Base-by-base conservation (phyloP, 352 stramenopile species). In the Peronosclerospora sorghi region DNA sequence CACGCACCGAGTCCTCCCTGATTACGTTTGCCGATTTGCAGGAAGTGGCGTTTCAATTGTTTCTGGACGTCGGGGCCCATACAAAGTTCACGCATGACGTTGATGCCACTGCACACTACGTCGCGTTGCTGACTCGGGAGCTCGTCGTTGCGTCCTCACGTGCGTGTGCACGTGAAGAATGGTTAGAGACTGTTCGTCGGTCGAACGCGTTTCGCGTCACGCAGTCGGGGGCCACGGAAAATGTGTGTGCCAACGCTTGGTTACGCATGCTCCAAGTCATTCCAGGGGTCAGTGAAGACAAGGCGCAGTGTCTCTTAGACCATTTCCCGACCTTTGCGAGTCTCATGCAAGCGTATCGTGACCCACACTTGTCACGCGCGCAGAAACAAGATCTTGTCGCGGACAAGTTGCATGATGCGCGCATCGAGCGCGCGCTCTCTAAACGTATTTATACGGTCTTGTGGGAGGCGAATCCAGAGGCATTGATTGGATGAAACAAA, bases 181-280 rank as follows among this genome's bases (percentile, higher is more conserved):
- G 65, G 14, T 44, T 86, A 13, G 74, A 86, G 26, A 65, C 57
- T 8, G 62, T 78, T 1, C 67, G 66, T 28, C 68, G 74, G 4
- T 46, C 68, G n/a, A 67, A 75, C 20, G 79, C 73, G 17, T 76
- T 86, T 30, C 69, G 74, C 17, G 69, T 84, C 2, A 73, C 60
- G 1, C 41, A 47, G 6, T 41, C 30, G 0, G 72, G 72, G 4
- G 68, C 30, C 9, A 84, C 65, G 29, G 50, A 48, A 8, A 85
- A 77, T 47, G 32, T 15, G 0, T 71, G 62, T 39, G 62, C 67
- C 4, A 87, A 84, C 26, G 50, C 69, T 18, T 87, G 74, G 74
- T 52, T 87, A 9, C 74, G 72, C n/a, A 87, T 87, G 74, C 62
- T 87, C 13, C 74, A 83, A 48, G 73, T 81, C 15, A 72, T 87